Evolutionary conservation across 1,139 yeast genomes (phyloP).

Genomic region (Petasospora fabianii): DNA sequence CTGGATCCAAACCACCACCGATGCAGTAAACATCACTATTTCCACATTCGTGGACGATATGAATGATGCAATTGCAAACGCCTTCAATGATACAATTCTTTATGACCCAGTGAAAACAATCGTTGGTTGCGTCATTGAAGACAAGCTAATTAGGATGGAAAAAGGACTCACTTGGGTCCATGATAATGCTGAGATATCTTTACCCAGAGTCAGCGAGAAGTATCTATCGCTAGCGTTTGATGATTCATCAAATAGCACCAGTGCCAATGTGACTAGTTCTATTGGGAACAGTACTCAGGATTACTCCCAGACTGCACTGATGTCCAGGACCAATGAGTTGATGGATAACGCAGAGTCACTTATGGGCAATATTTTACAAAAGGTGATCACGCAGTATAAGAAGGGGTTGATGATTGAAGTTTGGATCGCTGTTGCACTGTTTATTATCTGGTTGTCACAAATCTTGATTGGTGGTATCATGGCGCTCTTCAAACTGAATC

Average conservation of each 20-base stretch:
- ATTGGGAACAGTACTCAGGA: neutral
- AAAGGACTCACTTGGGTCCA: slow-evolving; percentile 78
- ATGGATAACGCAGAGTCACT: slow-evolving; percentile 14
- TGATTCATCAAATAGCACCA: neutral
- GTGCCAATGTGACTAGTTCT: neutral
- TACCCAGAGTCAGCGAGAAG: slow-evolving; percentile 50
- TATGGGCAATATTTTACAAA: slow-evolving; percentile 27
- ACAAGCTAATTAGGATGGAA: slow-evolving; percentile 62
- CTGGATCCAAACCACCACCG: slow-evolving; percentile 55
- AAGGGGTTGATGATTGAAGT: slow-evolving; percentile 42
- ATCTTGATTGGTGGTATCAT: slow-evolving; percentile 37
- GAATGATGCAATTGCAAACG: slow-evolving; percentile 49
- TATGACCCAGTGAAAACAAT: slow-evolving; percentile 59
- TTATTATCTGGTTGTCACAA: slow-evolving; percentile 49
- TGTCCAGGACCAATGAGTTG: slow-evolving; percentile 5
- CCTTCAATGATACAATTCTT: slow-evolving; percentile 68
- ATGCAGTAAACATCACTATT: slow-evolving; percentile 53
- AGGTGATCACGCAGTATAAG: slow-evolving; percentile 33
- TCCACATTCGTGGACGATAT: slow-evolving; percentile 45
- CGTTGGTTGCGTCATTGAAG: slow-evolving; percentile 75
- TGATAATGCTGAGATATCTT: slow-evolving; percentile 50
- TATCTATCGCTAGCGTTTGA: slow-evolving; percentile 26
- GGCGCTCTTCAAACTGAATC: slow-evolving; percentile 7
- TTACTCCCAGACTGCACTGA: slow-evolving; percentile 1
- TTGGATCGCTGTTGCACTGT: slow-evolving; percentile 39